These are phyloP conservation scores for Nicotiana rustica DNA, from an alignment of 305 asterid genomes.

Conservation along the genomic window DNA sequence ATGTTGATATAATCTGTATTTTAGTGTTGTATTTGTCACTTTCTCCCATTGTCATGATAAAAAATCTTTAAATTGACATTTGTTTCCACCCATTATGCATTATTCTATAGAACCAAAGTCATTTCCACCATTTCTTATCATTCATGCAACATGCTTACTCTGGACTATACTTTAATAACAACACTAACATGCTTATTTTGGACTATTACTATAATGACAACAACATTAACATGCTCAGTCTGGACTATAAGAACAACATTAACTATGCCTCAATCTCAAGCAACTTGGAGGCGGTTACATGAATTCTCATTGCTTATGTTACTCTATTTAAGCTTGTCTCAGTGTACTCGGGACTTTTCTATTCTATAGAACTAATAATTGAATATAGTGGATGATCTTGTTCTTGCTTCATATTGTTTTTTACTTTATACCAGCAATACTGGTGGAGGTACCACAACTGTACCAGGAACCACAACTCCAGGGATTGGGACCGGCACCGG, in stretches of 20 bases:
- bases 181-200: neutral
- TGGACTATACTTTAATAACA: neutral
- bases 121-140: conserved; percentile 6
- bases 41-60: neutral
- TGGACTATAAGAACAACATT: neutral
- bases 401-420: neutral
- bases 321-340: neutral
- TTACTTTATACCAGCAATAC: conserved; percentile 29
- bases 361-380: conserved; percentile 3
- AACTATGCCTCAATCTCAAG: neutral
- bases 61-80: conserved; percentile 13
- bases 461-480: conserved; percentile 32
- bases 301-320: too few species aligned
- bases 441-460: conserved; percentile 32
- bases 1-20: conserved; percentile 38
- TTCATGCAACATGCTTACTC: neutral
- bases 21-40: conserved; percentile 22
- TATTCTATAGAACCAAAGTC: neutral
- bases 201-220: conserved; percentile 8
- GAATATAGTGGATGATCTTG: conserved; percentile 8
- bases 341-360: neutral
- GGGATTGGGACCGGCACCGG: conserved; percentile 15
- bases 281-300: neutral
- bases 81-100: conserved; percentile 8
- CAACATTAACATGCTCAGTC: neutral